Conservation (phyloP, 2,329 filamentous ascomycete genomes). For the Colletotrichum lentis region DNA sequence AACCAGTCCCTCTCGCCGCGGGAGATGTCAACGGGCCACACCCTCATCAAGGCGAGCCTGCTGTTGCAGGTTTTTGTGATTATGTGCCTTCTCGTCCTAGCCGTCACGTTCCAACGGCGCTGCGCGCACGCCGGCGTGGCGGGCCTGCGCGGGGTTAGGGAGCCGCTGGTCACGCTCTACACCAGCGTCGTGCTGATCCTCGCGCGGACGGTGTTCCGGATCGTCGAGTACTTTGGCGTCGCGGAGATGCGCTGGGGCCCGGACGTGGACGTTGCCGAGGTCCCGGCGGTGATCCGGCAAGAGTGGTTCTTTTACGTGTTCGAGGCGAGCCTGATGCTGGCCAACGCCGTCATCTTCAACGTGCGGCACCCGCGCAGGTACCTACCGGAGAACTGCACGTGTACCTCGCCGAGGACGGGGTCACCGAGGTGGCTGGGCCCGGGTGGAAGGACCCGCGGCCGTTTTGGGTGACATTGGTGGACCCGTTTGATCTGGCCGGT, state of each 20-base stretch:
- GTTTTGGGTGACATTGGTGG: constrained; percentile 53
- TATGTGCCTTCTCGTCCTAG: constrained; percentile 57
- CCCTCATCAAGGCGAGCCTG: constrained; percentile 60
- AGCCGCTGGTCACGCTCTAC: constrained; percentile 60
- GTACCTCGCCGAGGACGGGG: constrained; percentile 60
- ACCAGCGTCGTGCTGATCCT: constrained; percentile 58
- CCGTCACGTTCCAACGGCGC: constrained; percentile 58
- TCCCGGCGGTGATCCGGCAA: constrained; percentile 60
- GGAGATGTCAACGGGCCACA: constrained; percentile 53
- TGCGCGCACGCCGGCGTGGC: constrained; percentile 50
- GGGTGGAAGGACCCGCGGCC: constrained; percentile 59
- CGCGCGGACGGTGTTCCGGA: constrained; percentile 64
- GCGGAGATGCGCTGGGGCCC: constrained; percentile 51
- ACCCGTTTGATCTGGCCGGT: constrained; percentile 52
- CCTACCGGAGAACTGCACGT: constrained; percentile 59
- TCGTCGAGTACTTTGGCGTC: constrained; percentile 67
- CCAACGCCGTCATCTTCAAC: constrained; percentile 61
- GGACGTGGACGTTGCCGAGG: constrained; percentile 47
- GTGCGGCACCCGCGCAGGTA: constrained; percentile 59
- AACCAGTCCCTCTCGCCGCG: constrained; percentile 53
- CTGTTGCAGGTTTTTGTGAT: constrained; percentile 65
- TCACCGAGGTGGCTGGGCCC: constrained; percentile 57
- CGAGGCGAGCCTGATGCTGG: constrained; percentile 62
- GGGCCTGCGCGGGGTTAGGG: constrained; percentile 45
- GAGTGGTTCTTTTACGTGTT: constrained; percentile 69